phyloP scores from a whole-genome alignment of 768 basidiomycete genomes.

The Phaeotremella skinneri region DNA sequence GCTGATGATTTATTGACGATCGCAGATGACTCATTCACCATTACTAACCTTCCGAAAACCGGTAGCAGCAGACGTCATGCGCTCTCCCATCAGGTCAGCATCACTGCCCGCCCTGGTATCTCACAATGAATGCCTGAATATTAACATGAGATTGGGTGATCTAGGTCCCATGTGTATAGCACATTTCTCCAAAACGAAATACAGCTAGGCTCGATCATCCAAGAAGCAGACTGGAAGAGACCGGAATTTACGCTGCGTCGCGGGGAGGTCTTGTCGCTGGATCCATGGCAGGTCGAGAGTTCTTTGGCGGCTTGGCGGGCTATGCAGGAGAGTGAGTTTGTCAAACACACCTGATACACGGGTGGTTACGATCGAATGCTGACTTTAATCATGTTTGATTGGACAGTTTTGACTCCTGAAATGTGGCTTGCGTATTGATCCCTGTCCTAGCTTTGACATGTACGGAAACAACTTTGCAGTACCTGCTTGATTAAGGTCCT shows the following conservation, averaged over 20 bases:
- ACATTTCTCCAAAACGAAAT: constrained; percentile 42
- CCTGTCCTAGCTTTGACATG: no score
- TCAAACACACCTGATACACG: neutral
- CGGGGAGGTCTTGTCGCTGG: constrained; percentile 60
- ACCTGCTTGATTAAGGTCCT: no score
- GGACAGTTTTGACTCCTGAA: constrained; percentile 36
- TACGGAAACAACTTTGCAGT: no score
- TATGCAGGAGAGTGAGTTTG: constrained; percentile 61
- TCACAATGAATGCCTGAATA: no score
- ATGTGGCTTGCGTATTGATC: constrained; percentile 39
- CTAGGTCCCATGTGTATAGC: constrained; percentile 40
- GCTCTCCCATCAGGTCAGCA: constrained; percentile 37
- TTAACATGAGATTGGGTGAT: neutral
- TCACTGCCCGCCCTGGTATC: neutral
- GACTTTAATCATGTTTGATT: neutral
- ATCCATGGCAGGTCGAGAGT: constrained; percentile 64
- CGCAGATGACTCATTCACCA: constrained; percentile 35
- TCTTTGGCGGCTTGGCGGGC: constrained; percentile 74
- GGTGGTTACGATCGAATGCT: no score
- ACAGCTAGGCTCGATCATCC: constrained; percentile 36
- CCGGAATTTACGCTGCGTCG: constrained; percentile 57
- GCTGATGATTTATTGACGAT: constrained; percentile 48
- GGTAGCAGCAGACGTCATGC: constrained; percentile 25
- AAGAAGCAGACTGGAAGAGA: constrained; percentile 53
- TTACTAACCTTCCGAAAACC: constrained; percentile 46